Percentiles rank a stretch among this genome's conserved stretches.
Evolutionary conservation across 768 basidiomycete species (phyloP).

Genomic region (Lyophyllum decastes): DNA sequence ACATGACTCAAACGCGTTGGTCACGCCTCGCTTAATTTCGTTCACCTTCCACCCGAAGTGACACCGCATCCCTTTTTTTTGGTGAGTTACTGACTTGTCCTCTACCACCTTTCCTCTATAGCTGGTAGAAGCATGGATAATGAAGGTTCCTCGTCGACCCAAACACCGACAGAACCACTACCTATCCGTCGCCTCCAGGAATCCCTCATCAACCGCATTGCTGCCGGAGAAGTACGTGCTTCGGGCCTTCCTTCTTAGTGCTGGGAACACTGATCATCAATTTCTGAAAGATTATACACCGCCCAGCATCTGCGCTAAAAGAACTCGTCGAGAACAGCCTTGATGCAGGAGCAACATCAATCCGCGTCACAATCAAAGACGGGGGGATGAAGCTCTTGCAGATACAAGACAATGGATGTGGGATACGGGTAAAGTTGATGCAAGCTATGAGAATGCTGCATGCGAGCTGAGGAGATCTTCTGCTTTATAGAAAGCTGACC

Average conservation of each 20-base stretch:
- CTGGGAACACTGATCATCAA: conserved; percentile 1
- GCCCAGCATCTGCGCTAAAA: conserved; percentile 94
- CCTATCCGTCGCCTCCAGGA: conserved; percentile 80
- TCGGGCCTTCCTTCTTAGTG: neutral
- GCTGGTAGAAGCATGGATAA: conserved; percentile 6
- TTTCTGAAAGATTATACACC: conserved; percentile 33
- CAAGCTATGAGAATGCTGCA: neutral
- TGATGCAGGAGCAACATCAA: conserved; percentile 89
- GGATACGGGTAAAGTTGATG: conserved; percentile 67
- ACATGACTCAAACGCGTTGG: conserved; percentile 14
- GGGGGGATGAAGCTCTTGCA: conserved; percentile 94
- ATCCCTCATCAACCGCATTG: conserved; percentile 88
- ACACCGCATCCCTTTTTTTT: neutral
- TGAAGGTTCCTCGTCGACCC: neutral
- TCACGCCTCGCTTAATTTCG: conserved; percentile 5
- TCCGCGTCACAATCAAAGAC: conserved; percentile 89
- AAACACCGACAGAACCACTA: conserved; percentile 40
- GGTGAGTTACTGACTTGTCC: neutral
- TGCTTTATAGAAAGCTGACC: conserved; percentile 69
- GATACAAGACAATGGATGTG: conserved; percentile 96
- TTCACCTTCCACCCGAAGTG: neutral
- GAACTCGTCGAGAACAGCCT: conserved; percentile 93
- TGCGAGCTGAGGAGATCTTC: neutral
- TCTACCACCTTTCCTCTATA: neutral
- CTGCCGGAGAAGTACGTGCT: conserved; percentile 64